Percentiles rank a stretch among this genome's conserved stretches.
phyloP scores from a whole-genome alignment of 495 filamentous ascomycete species.

The Coniosporium apollinis region DNA sequence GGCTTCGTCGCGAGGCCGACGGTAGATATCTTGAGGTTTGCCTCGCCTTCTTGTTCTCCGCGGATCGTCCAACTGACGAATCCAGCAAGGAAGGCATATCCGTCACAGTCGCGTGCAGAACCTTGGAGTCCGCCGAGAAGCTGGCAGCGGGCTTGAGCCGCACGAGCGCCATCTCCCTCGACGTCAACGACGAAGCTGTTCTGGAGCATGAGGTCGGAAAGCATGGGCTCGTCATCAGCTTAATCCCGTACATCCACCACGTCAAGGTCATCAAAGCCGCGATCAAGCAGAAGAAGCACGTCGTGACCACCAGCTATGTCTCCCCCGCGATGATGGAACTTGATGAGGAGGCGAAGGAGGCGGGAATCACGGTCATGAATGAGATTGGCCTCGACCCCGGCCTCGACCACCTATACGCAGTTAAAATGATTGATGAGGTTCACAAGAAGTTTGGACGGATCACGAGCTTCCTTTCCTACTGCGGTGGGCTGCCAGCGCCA shows the following conservation, averaged over 20 bases:
- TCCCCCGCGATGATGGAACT: slow-evolving; percentile 86
- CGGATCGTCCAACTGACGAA: slow-evolving; percentile 5
- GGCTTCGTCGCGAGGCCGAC: slow-evolving; percentile 15
- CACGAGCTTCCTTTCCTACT: slow-evolving; percentile 67
- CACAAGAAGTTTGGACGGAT: slow-evolving; percentile 80
- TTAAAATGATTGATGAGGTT: slow-evolving; percentile 75
- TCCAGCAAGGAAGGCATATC: slow-evolving; percentile 11
- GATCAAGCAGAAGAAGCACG: slow-evolving; percentile 82
- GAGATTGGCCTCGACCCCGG: slow-evolving; percentile 68
- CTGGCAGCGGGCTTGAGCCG: slow-evolving; percentile 56
- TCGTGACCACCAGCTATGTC: slow-evolving; percentile 92
- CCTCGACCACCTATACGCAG: slow-evolving; percentile 69
- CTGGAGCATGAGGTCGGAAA: slow-evolving; percentile 65
- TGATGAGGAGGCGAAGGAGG: slow-evolving; percentile 66
- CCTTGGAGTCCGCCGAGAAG: slow-evolving; percentile 55
- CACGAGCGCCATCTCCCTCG: slow-evolving; percentile 58
- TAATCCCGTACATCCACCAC: slow-evolving; percentile 93
- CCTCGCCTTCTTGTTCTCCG: slow-evolving; percentile 1
- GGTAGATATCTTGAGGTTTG: neutral
- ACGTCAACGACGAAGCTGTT: slow-evolving; percentile 55
- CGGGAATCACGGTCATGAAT: slow-evolving; percentile 95
- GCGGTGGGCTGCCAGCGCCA: slow-evolving; percentile 71
- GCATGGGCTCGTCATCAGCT: slow-evolving; percentile 43
- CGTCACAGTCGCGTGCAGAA: slow-evolving; percentile 53
- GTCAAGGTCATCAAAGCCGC: slow-evolving; percentile 83